Evolutionary conservation across 2,329 filamentous ascomycete genomes (phyloP).

Genomic region (Tolypocladium amazonense): DNA sequence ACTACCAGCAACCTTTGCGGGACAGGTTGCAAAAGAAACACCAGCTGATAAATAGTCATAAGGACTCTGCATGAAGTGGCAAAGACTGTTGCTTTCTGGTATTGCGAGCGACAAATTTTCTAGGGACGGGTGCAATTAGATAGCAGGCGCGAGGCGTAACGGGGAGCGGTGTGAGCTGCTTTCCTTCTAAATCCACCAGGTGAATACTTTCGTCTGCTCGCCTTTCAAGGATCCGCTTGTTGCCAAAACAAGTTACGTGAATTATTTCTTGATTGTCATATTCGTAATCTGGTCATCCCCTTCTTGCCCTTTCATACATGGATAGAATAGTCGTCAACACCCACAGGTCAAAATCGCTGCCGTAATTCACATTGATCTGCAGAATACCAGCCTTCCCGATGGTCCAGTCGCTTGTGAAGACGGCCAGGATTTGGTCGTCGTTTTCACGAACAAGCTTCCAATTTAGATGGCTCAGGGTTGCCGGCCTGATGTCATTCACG

Average conservation of each 20-base stretch:
- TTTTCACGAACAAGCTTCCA: conserved; percentile 4
- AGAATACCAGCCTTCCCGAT: conserved; percentile 2
- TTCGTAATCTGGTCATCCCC: too few relatives aligned
- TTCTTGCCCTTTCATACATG: neutral
- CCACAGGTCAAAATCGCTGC: conserved; percentile 3
- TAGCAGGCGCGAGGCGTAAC: neutral
- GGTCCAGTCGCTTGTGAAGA: conserved; percentile 3
- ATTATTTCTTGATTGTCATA: too few relatives aligned
- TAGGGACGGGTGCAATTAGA: neutral
- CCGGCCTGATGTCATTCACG: conserved; percentile 3
- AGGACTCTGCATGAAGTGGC: neutral
- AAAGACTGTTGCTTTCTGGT: neutral
- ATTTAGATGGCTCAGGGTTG: conserved; percentile 4
- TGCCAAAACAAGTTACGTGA: too few relatives aligned
- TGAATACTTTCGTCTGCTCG: too few relatives aligned
- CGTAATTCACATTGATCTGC: conserved; percentile 6
- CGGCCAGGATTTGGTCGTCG: conserved; percentile 1
- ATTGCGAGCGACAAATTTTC: neutral
- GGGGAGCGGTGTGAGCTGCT: neutral
- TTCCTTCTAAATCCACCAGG: neutral
- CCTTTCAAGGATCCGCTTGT: too few relatives aligned
- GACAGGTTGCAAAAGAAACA: neutral
- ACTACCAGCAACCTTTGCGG: neutral
- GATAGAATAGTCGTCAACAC: conserved; percentile 3
- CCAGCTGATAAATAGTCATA: neutral